Evolutionary conservation across 306 rosid genomes (phyloP).

Genomic region (Abrus pulchellus): DNA sequence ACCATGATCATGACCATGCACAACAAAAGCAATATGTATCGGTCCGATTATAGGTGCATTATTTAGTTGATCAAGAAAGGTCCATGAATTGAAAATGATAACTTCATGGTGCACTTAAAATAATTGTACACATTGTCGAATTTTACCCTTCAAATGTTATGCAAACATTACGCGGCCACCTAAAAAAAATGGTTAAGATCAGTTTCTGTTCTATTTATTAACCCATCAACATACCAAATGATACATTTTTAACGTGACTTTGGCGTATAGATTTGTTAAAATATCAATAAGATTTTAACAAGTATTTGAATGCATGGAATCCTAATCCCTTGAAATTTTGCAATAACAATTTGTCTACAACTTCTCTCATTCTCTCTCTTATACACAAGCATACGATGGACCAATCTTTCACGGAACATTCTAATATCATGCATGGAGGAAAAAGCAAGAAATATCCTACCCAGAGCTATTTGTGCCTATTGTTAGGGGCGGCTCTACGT

Average conservation of each 20-base stretch:
- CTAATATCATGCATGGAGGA: not conserved
- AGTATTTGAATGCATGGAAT: not conserved
- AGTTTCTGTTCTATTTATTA: not conserved
- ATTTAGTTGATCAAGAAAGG: not conserved
- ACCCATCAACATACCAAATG: no score
- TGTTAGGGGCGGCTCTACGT: not conserved
- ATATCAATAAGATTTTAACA: not conserved
- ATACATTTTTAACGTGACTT: not conserved
- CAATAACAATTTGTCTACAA: not conserved
- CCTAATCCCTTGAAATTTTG: not conserved
- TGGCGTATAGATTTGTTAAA: not conserved
- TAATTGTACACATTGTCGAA: not conserved
- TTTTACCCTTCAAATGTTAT: not conserved
- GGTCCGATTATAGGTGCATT: not conserved
- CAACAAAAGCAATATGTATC: not conserved
- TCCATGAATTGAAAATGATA: not conserved
- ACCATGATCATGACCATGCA: not conserved
- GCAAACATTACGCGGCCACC: not conserved
- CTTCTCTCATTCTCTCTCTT: not conserved
- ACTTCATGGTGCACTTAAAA: not conserved
- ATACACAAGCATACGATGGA: not conserved
- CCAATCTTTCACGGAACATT: not conserved
- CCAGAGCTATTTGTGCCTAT: not conserved
- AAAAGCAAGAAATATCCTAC: not conserved
- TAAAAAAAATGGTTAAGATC: no score